Evolutionary conservation across 306 rosid species (phyloP).

Genomic region (Prunus campanulata): DNA sequence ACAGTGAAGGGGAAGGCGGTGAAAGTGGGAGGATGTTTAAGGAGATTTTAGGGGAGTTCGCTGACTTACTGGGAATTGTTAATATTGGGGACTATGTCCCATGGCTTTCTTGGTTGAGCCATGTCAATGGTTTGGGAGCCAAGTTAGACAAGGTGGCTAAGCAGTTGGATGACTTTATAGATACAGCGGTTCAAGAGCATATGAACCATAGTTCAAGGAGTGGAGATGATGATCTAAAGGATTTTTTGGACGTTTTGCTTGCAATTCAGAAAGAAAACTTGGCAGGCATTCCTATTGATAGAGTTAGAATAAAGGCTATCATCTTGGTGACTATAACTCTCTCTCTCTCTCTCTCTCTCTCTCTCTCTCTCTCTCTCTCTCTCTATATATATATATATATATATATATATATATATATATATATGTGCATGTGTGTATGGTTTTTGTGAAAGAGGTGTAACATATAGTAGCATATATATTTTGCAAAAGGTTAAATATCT

Average conservation of each 20-base stretch:
- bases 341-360: not conserved
- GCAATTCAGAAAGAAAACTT: slow-evolving; percentile 21
- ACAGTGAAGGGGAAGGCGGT: slow-evolving; percentile 24
- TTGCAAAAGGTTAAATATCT: not conserved
- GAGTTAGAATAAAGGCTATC: slow-evolving; percentile 36
- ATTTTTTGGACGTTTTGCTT: slow-evolving; percentile 58
- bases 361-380: not conserved
- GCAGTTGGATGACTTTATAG: slow-evolving; percentile 33
- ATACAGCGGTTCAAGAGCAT: slow-evolving; percentile 49
- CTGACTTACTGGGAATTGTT: slow-evolving; percentile 28
- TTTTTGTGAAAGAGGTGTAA: no score
- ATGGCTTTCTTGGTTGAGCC: slow-evolving; percentile 48
- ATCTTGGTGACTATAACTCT: slow-evolving; percentile 31
- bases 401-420: no score
- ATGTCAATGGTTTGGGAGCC: slow-evolving; percentile 36
- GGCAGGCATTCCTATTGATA: slow-evolving; percentile 42
- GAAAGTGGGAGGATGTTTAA: slow-evolving; percentile 25
- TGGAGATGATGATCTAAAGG: slow-evolving; percentile 16
- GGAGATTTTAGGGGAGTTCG: slow-evolving; percentile 25
- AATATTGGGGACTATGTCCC: slow-evolving; percentile 47
- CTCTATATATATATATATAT: not conserved
- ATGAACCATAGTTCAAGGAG: not conserved
- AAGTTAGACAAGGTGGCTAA: slow-evolving; percentile 37
- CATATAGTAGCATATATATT: no score
- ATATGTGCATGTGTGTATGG: no score